A percentile compares a stretch with the other conserved stretches of the same genome.
Conservation (phyloP, 208 protist species). For the Acanthamoeba castellanii region DNA sequence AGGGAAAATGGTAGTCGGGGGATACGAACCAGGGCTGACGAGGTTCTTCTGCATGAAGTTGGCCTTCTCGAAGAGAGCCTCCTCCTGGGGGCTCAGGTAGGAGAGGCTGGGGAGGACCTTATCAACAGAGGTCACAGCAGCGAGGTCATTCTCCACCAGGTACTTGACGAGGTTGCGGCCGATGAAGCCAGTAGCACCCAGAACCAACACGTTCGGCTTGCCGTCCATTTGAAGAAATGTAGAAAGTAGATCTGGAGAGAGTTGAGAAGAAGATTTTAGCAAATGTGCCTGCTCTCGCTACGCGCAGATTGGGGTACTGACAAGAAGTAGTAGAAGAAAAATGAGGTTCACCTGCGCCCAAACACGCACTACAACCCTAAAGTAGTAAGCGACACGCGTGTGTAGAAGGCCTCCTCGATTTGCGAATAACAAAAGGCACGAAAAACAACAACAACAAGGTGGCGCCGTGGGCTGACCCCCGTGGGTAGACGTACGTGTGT, state of each 20-base stretch:
- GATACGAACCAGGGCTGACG: conserved; percentile 67
- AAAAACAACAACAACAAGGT: too few relatives aligned
- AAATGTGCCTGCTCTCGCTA: too few relatives aligned
- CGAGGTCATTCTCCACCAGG: conserved; percentile 86
- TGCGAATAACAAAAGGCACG: too few relatives aligned
- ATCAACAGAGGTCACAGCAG: conserved; percentile 88
- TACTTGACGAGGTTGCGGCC: conserved; percentile 93
- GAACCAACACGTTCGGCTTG: conserved; percentile 84
- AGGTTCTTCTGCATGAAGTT: conserved; percentile 92
- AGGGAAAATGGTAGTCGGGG: background rate
- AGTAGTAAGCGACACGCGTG: too few relatives aligned
- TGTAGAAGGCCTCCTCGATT: too few relatives aligned
- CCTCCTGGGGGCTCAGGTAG: conserved; percentile 82
- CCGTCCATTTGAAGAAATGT: background rate
- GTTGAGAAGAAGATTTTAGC: background rate
- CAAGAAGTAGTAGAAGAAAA: background rate
- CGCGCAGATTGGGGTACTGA: background rate
- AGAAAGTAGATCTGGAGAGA: background rate
- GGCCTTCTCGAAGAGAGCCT: conserved; percentile 83
- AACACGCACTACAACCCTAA: too few relatives aligned
- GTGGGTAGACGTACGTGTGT: too few relatives aligned
- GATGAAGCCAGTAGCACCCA: conserved; percentile 93
- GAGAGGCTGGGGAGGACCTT: conserved; percentile 88
- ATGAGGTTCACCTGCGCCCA: too few relatives aligned
- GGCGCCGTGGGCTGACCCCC: too few relatives aligned